phyloP scores from a whole-genome alignment of 306 rosid species.

The Mimosa bimucronata region DNA sequence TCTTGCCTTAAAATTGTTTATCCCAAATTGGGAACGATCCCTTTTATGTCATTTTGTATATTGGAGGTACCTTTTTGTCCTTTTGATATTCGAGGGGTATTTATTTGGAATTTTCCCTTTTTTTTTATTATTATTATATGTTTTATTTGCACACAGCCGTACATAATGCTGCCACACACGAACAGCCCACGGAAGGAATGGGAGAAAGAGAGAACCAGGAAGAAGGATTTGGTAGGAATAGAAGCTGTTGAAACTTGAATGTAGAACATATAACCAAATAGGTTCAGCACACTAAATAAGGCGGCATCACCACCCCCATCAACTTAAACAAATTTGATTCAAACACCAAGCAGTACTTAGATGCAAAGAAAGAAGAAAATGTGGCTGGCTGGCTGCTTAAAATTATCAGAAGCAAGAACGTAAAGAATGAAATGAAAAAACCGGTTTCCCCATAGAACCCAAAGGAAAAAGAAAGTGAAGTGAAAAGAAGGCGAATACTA shows the following conservation, averaged over 20 bases:
- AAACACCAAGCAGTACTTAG: background rate
- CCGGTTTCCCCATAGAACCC: background rate
- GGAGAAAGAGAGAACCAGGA: background rate
- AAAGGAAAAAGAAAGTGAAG: background rate
- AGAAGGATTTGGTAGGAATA: background rate
- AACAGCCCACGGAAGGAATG: no score
- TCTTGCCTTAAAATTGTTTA: no score
- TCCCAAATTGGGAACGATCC: no score
- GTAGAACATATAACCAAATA: background rate
- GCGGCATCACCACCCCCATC: background rate
- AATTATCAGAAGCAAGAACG: conserved; percentile 3
- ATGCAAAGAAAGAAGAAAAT: background rate
- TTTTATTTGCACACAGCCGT: background rate
- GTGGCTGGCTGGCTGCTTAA: background rate
- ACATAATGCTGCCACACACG: background rate
- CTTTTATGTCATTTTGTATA: no score
- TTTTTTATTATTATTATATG: background rate
- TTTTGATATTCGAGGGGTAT: no score
- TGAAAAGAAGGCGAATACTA: background rate
- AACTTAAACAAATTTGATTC: background rate
- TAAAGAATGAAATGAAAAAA: background rate
- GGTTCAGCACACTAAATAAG: background rate
- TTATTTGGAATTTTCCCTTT: no score
- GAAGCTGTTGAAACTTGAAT: no score
- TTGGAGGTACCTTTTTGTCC: no score